Base-by-base conservation (phyloP, 495 filamentous ascomycete genomes). In the Hypoxylon crocopeplum region DNA sequence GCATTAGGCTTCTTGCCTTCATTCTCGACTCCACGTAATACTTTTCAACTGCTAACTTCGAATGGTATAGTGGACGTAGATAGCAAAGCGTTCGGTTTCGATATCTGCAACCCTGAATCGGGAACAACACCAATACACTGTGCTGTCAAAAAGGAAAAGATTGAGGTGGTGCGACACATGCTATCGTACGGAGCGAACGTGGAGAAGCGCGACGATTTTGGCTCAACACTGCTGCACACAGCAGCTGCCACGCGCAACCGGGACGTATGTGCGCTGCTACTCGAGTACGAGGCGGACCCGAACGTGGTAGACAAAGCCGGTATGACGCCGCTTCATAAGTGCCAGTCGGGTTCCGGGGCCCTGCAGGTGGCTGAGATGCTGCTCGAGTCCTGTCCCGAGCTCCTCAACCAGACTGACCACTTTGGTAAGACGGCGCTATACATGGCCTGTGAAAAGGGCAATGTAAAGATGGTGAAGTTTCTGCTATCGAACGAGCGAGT, bases 231-330 rank as follows among this genome's bases (percentile, higher is more conserved):
- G 32, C 22, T 69, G 7, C 67, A 63, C 15, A 27, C 32, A 12
- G 67, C 67, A 29, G 58, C 59, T 13, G 48, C 37, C 1, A 62
- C 42, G 13, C 59, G 64, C 2, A 56, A 64, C 20, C 49, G 47
- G 13, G 7, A 67, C n/a, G 12, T 62, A 1, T 59, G 79, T 22
- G 72, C 76, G 59, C 72, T 82, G 39, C 70, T 77, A 1, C 52
- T 74, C 44, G 75, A 81, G 72, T 59, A 73, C 25, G 27, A 37
- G 1, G 74, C 73, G 11, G 70, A 80, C 70, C 71, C 79, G 47
- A 66, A 69, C 42, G 67, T 63, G 20, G 66, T 79, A 33, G 79
- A 77, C 58, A 62, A 73, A 27, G 62, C 74, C 32, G 73, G 71
- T n/a, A 69, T 64, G 62, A 64, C 67, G 11, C 59, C 63, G 7